phyloP scores from a whole-genome alignment of 2,329 filamentous ascomycete genomes.

The Pseudogymnoascus sp. region DNA sequence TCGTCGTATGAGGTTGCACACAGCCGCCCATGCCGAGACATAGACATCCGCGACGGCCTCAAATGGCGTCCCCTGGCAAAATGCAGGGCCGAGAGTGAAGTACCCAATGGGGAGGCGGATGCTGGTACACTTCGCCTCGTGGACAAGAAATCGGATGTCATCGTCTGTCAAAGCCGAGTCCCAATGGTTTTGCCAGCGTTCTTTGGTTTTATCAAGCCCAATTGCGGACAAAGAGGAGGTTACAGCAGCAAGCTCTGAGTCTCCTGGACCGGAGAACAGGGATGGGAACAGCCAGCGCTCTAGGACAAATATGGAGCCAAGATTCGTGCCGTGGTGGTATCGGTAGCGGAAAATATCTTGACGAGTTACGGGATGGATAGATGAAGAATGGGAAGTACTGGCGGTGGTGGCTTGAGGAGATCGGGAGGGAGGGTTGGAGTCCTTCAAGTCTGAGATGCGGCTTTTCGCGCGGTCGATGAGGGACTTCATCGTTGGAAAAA shows the following conservation, averaged over 20 bases:
- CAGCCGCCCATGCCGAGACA: slow-evolving; percentile 43
- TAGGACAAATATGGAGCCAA: slow-evolving; percentile 53
- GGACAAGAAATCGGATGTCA: slow-evolving; percentile 46
- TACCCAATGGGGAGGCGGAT: slow-evolving; percentile 55
- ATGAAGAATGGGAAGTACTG: slow-evolving; percentile 17
- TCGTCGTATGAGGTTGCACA: slow-evolving; percentile 40
- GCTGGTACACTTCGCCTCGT: slow-evolving; percentile 46
- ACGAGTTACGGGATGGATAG: slow-evolving; percentile 30
- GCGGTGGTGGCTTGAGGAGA: not conserved
- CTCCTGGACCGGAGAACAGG: slow-evolving; percentile 39
- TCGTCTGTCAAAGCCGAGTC: slow-evolving; percentile 40
- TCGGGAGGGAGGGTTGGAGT: slow-evolving; percentile 11
- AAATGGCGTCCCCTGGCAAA: slow-evolving; percentile 46
- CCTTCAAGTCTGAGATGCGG: slow-evolving; percentile 22
- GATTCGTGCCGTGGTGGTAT: slow-evolving; percentile 52
- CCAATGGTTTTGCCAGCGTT: slow-evolving; percentile 50
- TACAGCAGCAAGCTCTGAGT: slow-evolving; percentile 46
- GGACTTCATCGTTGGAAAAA: slow-evolving; percentile 27
- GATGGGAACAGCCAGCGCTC: slow-evolving; percentile 49
- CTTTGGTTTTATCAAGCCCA: slow-evolving; percentile 41
- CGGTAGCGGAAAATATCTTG: slow-evolving; percentile 44
- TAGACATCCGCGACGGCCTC: slow-evolving; percentile 41
- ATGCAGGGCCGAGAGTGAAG: slow-evolving; percentile 46
- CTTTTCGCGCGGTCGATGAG: slow-evolving; percentile 33
- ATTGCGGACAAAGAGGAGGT: slow-evolving; percentile 36